Base-by-base conservation (phyloP, 2,329 filamentous ascomycete genomes). In the Aspergillus arachidicola region DNA sequence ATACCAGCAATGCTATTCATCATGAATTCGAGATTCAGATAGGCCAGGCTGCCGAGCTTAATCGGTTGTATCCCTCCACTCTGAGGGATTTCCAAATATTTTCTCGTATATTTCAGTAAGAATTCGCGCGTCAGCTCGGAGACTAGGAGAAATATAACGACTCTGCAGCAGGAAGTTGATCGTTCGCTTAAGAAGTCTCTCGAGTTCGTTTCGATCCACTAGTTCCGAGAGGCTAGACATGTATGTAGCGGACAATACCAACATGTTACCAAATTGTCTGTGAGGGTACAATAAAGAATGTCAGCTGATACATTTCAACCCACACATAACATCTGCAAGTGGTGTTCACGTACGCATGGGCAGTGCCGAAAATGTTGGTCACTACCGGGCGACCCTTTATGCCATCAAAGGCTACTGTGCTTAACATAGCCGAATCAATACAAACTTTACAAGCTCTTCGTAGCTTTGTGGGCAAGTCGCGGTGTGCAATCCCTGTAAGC, bases 321-420 rank as follows among this genome's bases (percentile, higher is more conserved):
- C 30, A 36, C 9, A 7, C 16, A 21, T 45, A 51, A 32, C 4
- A 32, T 19, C 5, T 16, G 11, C 14, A 21, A 34, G 11, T 0
- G n/a, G n/a, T 4, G 14, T 21, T 19, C 23, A 63, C 92, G 87
- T 91, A 96, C 92, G 94, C 94, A 83, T 97, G 94, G 66, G 93
- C 91, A 21, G 94, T 98, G 58, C 94, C 94, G 78, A 97, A 96
- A 28, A 97, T 89, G 71, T 97, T 98, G n/a, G 94, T 98, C 60
- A 98, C 89, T 58, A 97, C 90, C 10, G 91, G 87, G 34, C 93
- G 87, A 65, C 86, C 80, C 30, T 76, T 79, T 19, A 86, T 82
- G 2, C 84, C 83, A 74, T 91, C 87, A 74, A 98, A 96, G 0
- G 93, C 92, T 60, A 88, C 86, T 0, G 94, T 98, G 75, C 94